Base-by-base conservation (phyloP, 2,329 filamentous ascomycete genomes). In the Fusarium floridanum region DNA sequence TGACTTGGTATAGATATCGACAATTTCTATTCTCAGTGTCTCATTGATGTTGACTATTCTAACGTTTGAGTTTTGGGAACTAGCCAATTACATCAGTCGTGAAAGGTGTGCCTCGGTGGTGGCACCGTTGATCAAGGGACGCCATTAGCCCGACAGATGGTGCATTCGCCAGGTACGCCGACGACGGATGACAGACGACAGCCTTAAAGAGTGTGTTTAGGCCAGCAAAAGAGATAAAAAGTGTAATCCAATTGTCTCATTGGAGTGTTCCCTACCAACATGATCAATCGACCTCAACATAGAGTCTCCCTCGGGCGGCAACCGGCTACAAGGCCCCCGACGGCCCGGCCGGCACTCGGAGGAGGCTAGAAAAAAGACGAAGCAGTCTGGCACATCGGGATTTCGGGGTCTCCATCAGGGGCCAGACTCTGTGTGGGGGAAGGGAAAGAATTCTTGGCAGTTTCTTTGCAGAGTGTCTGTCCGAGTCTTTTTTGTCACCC, bases 271-370 rank as follows among this genome's bases (percentile, higher is more conserved):
- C 17, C n/a, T 6, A 14, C 5, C 32, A 56, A 36, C 0, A 27
- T 37, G 14, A 59, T 37, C 14, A 22, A 37, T 39, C 41, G 34
- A 60, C 48, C 17, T 53, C 24, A 29, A 12, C 48, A 14, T 8
- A n/a, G 24, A 32, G 3, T 53, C 48, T 53, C 48, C 17, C 45
- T 53, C 24, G 48, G 37, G 66, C 76, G 76, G 74, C 72, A 77
- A 72, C 68, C 67, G 75, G 76, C 67, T 56, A 62, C 59, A 56
- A 48, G 64, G 53, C 70, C 76, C 64, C 76, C 76, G 76, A 78
- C 67, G 73, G 76, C 68, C 76, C 75, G 76, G 56, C 73, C 69
- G 73, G 72, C 70, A 77, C 63, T 79, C 78, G 78, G 78, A 61
- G 68, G 32, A 60, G 53, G 48, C 68, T 67, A 74, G 43, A 61